Evolutionary conservation across 2,329 filamentous ascomycete species (phyloP).

Genomic region (Ophiocordyceps sinensis): DNA sequence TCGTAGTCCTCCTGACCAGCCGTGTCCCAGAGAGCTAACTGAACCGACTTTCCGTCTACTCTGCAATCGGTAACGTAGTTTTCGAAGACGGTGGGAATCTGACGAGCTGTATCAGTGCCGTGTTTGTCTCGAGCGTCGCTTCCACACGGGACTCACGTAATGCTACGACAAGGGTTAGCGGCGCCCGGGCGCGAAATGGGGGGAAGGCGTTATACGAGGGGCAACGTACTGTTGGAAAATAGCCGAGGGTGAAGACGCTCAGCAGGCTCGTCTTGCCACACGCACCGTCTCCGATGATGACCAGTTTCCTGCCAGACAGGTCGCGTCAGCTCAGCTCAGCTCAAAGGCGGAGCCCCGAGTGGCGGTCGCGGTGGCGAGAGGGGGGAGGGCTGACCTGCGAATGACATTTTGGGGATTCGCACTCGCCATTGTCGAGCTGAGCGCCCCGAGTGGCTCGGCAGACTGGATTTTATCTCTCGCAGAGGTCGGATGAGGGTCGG

Average conservation of each 20-base stretch:
- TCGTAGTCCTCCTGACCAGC: conserved; percentile 99
- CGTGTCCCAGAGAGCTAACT: conserved; percentile 98
- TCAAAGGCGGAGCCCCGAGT: too few species aligned
- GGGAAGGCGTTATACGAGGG: conserved; percentile 1
- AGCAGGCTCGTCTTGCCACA: conserved; percentile 96
- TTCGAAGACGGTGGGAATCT: conserved; percentile 94
- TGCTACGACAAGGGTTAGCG: conserved; percentile 29
- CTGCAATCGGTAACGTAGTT: conserved; percentile 99
- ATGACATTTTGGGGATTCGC: conserved; percentile 41
- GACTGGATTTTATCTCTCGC: not conserved
- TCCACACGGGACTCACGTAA: conserved; percentile 31
- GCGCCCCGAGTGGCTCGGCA: conserved; percentile 2
- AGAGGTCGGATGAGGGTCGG: not conserved
- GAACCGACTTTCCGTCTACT: conserved; percentile 97
- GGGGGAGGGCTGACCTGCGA: conserved; percentile 38
- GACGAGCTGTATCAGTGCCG: conserved; percentile 7
- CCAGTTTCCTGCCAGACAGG: conserved; percentile 58
- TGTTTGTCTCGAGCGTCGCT: conserved; percentile 2
- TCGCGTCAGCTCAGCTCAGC: too few species aligned
- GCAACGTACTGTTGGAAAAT: conserved; percentile 81
- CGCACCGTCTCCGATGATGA: conserved; percentile 93
- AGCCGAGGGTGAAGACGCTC: conserved; percentile 94
- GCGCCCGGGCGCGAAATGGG: not conserved
- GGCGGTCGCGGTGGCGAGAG: not conserved
- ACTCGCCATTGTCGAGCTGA: conserved; percentile 24